These are phyloP conservation scores for Taiwanofungus camphoratus DNA, from an alignment of 1,284 basidiomycete species.

Conservation along the genomic window DNA sequence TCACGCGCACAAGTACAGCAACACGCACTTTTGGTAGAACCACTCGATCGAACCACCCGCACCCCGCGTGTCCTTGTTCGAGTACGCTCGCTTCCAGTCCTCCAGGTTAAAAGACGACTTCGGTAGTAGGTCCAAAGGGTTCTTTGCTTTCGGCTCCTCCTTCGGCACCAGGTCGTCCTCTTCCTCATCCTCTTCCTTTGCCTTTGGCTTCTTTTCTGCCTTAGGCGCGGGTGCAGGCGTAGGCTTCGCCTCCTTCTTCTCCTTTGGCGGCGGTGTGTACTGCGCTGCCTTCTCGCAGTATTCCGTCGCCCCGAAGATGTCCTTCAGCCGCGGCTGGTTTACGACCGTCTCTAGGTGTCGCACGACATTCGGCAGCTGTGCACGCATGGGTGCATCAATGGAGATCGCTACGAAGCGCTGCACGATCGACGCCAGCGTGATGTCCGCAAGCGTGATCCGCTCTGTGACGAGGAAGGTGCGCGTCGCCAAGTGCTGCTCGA, in stretches of 20 bases:
- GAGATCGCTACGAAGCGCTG: conserved; percentile 43
- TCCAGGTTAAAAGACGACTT: conserved; percentile 94
- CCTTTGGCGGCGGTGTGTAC: conserved; percentile 72
- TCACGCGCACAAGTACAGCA: background rate
- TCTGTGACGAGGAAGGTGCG: conserved; percentile 92
- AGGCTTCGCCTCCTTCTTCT: conserved; percentile 47
- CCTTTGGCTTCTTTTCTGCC: conserved; percentile 55
- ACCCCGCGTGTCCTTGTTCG: conserved; percentile 92
- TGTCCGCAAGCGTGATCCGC: conserved; percentile 91
- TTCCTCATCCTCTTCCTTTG: conserved; percentile 62
- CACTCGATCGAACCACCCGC: conserved; percentile 72
- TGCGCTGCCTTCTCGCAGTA: conserved; percentile 71
- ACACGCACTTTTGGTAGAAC: conserved; percentile 83
- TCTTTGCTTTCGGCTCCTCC: conserved; percentile 79
- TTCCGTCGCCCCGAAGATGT: conserved; percentile 54
- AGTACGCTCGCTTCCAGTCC: conserved; percentile 98
- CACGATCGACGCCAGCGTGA: conserved; percentile 62
- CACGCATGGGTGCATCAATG: conserved; percentile 62
- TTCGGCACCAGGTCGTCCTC: conserved; percentile 54
- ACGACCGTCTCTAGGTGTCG: conserved; percentile 82
- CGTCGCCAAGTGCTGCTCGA: conserved; percentile 72
- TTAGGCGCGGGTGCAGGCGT: conserved; percentile 43
- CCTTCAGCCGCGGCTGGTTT: conserved; percentile 75
- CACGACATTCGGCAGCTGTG: conserved; percentile 70
- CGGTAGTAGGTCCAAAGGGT: conserved; percentile 89